These are phyloP conservation scores for Penicillium malachiteum DNA, from an alignment of 495 filamentous ascomycete species.

Conservation along the genomic window DNA sequence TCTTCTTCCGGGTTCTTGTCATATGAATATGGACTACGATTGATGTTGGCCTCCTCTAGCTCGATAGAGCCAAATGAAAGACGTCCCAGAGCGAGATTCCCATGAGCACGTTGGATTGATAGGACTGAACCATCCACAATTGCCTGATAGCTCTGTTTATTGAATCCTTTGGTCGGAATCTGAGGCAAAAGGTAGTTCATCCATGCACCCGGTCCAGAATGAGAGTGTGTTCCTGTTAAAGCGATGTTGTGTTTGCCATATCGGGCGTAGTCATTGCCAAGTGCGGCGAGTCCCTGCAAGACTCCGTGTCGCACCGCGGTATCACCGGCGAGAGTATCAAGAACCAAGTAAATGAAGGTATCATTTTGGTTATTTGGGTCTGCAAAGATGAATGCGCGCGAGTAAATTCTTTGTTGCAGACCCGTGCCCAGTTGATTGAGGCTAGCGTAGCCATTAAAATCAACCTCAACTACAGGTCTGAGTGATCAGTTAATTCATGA, in stretches of 20 bases:
- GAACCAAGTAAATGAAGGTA: conserved; percentile 82
- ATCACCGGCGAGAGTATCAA: conserved; percentile 88
- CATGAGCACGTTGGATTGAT: conserved; percentile 81
- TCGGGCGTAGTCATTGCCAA: conserved; percentile 67
- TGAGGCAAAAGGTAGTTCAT: conserved; percentile 95
- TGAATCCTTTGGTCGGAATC: conserved; percentile 86
- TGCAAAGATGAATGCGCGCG: conserved; percentile 86
- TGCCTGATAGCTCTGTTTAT: conserved; percentile 83
- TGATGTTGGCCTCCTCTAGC: conserved; percentile 80
- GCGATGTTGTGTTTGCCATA: conserved; percentile 87
- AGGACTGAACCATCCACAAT: conserved; percentile 84
- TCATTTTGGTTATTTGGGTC: conserved; percentile 62
- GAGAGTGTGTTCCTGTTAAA: conserved; percentile 89
- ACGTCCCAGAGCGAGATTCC: conserved; percentile 66
- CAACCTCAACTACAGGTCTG: conserved; percentile 83
- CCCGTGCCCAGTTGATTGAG: conserved; percentile 83
- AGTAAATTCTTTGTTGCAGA: conserved; percentile 84
- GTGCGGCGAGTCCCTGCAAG: conserved; percentile 61
- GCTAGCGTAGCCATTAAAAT: conserved; percentile 91
- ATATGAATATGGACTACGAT: conserved; percentile 87
- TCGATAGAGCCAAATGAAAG: conserved; percentile 74
- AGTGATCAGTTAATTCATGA: background rate
- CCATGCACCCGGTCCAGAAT: conserved; percentile 92
- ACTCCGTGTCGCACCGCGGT: conserved; percentile 88
- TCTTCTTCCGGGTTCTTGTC: conserved; percentile 84